Base-by-base conservation (phyloP, 2,329 filamentous ascomycete species). In the Fusarium tupiense region DNA sequence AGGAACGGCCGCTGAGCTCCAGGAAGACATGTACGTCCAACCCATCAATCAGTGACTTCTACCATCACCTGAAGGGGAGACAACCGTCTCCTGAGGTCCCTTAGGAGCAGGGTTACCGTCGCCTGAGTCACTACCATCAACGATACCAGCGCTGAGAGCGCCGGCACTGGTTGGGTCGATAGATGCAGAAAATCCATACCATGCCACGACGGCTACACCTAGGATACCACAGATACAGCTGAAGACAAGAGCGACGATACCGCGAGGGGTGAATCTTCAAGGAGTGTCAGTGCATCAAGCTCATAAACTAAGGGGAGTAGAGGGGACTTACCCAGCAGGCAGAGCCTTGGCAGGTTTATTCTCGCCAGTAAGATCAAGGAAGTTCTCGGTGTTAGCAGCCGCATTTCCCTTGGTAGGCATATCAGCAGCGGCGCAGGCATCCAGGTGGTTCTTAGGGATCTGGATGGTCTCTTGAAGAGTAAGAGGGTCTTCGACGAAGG, bases 181-280 rank as follows among this genome's bases (percentile, higher is more conserved):
- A 13, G 70, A 63, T 3, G 63, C 49, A 29, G 73, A 64, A 41
- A 79, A 71, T 19, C 91, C 92, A 82, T 93, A 95, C 82, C 92
- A 91, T 5, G 86, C 87, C 64, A 96, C 91, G 31, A 91, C 89
- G 0, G 82, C 85, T 74, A 94, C 86, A 19, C 94, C 94, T 13
- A 94, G 77, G 54, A 95, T 85, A 8, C 93, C 94, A 8, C 87
- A 87, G 9, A 95, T 74, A 72, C 88, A 89, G 78, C 91, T 94
- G 80, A 96, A 95, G 12, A 92, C 91, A 74, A 96, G 83, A 14
- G 94, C 94, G 4, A 94, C 90, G 54, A 93, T 92, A 13, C 94
- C 94, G 38, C 88, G 87, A 0, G 91, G 81, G 1, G 91, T 94
- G 79, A 95, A 95, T 3, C 87, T 87, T 8, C 22, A 24, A 46